Conservation (phyloP, 1,284 basidiomycete genomes). For the Austroboletus novae-zelandiae region DNA sequence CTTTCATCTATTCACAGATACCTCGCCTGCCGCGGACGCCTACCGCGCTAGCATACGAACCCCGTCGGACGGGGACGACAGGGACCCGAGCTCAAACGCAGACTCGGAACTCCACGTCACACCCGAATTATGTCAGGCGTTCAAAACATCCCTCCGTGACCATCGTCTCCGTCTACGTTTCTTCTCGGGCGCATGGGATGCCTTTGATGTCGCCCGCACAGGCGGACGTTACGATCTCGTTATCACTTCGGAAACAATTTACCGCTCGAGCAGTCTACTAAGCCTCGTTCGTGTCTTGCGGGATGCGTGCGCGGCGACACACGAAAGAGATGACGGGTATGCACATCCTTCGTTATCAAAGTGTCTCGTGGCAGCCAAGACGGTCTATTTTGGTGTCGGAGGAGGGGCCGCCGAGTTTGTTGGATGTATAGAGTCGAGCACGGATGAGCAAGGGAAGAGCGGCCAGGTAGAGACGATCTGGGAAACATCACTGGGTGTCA, state of each 20-base stretch:
- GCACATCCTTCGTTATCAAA: conserved; percentile 10
- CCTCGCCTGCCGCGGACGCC: conserved; percentile 21
- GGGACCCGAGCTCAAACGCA: neutral
- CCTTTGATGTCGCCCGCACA: conserved; percentile 37
- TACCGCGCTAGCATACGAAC: conserved; percentile 10
- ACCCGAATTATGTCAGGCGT: conserved; percentile 60
- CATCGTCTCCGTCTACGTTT: conserved; percentile 67
- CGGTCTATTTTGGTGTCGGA: conserved; percentile 95
- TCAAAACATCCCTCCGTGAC: conserved; percentile 53
- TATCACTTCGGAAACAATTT: conserved; percentile 93
- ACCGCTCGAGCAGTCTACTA: conserved; percentile 66
- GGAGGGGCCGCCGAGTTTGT: conserved; percentile 83
- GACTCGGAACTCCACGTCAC: conserved; percentile 59
- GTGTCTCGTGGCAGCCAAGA: conserved; percentile 84
- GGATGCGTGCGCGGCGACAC: conserved; percentile 8
- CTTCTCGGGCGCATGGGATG: conserved; percentile 81
- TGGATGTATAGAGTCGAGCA: conserved; percentile 43
- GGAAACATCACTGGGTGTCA: conserved; percentile 64
- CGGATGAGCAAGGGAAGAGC: conserved; percentile 6
- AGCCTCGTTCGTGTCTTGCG: conserved; percentile 61
- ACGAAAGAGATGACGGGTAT: neutral
- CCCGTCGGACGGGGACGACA: neutral
- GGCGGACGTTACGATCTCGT: conserved; percentile 62
- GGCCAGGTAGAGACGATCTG: conserved; percentile 44
- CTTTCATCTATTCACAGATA: conserved; percentile 18